Evolutionary conservation across 2,329 filamentous ascomycete genomes (phyloP), one percentile per base, ranked within the genome.

Genomic region (Xenoacremonium recifei): DNA sequence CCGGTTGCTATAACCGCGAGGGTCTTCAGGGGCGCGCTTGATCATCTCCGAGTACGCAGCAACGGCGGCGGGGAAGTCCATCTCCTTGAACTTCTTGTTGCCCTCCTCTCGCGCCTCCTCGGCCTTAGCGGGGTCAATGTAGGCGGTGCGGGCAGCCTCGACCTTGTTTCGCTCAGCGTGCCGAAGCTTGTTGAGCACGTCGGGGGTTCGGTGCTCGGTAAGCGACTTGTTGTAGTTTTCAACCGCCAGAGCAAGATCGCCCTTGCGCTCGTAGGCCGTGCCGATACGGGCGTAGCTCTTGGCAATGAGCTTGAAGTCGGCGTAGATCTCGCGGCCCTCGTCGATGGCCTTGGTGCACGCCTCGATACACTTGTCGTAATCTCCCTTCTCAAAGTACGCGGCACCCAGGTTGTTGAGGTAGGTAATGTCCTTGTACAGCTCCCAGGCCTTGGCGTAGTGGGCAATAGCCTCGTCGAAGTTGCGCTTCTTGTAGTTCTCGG

Each of bases 201-300:
- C 93, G 4, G 93, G 91, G 4, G 90, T 96, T 51, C 93, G 91
- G 75, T 97, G 91, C 72, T 99, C 93, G 5, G 89, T 97, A 50
- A 99, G 80, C 4, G 92, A 95, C 67, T 85, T 89, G 70, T 96
- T 85, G 77, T 92, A 99, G 75, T 88, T 89, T 55, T 89, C 83
- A 50, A 99, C 81, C 18, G 95, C 93, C 46, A 84, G 80, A 40
- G 78, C 66, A 10, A 93, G 72, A 57, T 97, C 86, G 53, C 87
- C 89, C 63, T 85, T 71, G 72, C 90, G 96, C 76, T 99, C 93
- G 65, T 97, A 90, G 0, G 92, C 84, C n/a, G 84, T 80, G 51
- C 93, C 93, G 55, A 99, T 95, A 56, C 93, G 89, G 29, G 91
- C 90, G 60, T 93, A 96, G n/a, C 92, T 88, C 82, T 96, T 97